A percentile compares a stretch with the other conserved stretches of the same genome.
Conservation (phyloP, 345 rosid species). For the Barbarea vulgaris region DNA sequence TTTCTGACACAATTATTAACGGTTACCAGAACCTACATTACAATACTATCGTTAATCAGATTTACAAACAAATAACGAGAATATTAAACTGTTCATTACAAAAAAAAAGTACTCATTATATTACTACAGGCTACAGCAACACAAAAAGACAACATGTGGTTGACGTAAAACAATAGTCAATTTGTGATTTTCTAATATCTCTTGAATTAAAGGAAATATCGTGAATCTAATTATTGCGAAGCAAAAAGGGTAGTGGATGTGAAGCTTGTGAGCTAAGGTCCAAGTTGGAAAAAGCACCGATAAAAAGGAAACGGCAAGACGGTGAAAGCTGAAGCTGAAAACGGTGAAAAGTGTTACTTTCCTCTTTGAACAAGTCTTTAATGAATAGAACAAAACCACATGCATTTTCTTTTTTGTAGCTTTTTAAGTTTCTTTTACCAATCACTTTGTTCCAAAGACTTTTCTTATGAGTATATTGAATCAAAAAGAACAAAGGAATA, state of each 20-base stretch:
- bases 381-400: constrained; percentile 23
- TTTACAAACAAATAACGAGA: no score
- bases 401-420: constrained; percentile 12
- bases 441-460: neutral
- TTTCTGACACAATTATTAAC: constrained; percentile 30
- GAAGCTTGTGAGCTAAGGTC: constrained; percentile 9
- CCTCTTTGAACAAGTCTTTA: neutral
- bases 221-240: neutral
- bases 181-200: neutral
- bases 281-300: neutral
- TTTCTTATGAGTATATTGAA: neutral
- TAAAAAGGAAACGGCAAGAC: neutral
- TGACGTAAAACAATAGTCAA: neutral
- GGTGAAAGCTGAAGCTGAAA: neutral
- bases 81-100: neutral
- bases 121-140: neutral
- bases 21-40: constrained; percentile 28
- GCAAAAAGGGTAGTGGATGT: constrained; percentile 8
- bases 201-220: neutral
- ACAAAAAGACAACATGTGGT: neutral
- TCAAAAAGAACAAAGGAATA: neutral
- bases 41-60: constrained; percentile 4
- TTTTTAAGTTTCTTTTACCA: constrained; percentile 12
- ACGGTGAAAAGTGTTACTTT: neutral
- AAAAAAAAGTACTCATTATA: neutral